These are phyloP conservation scores for Pinus taeda DNA, from an alignment of 75 land plant genomes.

Conservation along the genomic window DNA sequence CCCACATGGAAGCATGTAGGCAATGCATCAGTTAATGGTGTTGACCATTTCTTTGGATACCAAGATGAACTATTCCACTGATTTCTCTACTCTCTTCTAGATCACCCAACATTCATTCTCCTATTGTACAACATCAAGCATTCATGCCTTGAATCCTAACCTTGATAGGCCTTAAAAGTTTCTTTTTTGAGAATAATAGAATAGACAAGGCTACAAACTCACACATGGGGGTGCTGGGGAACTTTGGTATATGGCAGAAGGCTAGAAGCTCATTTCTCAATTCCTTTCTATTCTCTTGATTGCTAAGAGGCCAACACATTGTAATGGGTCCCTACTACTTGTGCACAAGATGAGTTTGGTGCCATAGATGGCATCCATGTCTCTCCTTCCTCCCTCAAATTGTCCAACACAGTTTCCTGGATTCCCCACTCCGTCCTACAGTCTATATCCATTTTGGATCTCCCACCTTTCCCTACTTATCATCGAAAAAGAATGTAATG, in stretches of 20 bases:
- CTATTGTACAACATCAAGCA: background rate
- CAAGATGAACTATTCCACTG: background rate
- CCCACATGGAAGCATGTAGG: slow-evolving; percentile 29
- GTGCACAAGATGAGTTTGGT: background rate
- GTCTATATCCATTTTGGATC: background rate
- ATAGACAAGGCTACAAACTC: too few species aligned
- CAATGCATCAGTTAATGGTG: slow-evolving; percentile 24
- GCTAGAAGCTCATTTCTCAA: slow-evolving; percentile 9
- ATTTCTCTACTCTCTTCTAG: background rate
- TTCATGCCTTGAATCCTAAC: background rate
- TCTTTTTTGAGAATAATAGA: background rate
- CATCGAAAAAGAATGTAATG: background rate
- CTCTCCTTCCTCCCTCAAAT: background rate
- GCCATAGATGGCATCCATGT: background rate
- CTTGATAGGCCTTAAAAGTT: background rate
- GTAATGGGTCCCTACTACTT: slow-evolving; percentile 5
- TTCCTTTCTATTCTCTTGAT: background rate
- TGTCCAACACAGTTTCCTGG: background rate
- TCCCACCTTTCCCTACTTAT: background rate
- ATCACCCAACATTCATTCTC: background rate
- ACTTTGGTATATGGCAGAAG: background rate
- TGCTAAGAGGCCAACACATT: background rate
- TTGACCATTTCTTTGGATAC: slow-evolving; percentile 17
- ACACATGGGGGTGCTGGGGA: slow-evolving; percentile 10
- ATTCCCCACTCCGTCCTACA: too few species aligned